phyloP scores from a whole-genome alignment of 345 rosid genomes.

The Citropsis articulata region DNA sequence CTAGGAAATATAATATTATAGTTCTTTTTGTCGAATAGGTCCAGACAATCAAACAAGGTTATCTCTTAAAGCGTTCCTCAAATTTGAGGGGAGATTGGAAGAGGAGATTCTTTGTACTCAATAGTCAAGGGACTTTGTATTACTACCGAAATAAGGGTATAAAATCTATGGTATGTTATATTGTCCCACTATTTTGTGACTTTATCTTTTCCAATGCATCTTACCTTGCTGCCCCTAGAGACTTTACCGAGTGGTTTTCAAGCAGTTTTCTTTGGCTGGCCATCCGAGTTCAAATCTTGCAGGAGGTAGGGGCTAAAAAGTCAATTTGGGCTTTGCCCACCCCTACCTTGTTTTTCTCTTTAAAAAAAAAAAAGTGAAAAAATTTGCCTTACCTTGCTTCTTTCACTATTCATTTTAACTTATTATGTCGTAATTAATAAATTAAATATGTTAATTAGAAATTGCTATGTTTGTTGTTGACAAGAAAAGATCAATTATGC shows the following conservation, averaged over 20 bases:
- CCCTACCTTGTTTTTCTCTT: too few species aligned
- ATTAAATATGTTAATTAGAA: neutral
- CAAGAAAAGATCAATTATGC: neutral
- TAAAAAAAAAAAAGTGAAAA: too few species aligned
- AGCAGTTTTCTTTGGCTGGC: too few species aligned
- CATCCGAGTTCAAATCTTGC: too few species aligned
- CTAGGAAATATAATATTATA: slow-evolving; percentile 5
- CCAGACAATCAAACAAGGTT: slow-evolving; percentile 71
- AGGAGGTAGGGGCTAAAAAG: too few species aligned
- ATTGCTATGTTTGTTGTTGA: neutral
- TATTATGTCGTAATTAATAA: neutral
- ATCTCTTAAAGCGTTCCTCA: slow-evolving; percentile 74
- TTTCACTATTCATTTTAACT: neutral
- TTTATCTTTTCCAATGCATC: neutral
- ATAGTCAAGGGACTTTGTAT: slow-evolving; percentile 71
- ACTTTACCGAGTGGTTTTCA: too few species aligned
- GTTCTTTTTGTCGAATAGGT: slow-evolving; percentile 32
- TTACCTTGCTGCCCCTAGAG: neutral
- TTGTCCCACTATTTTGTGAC: neutral
- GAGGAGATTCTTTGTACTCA: slow-evolving; percentile 84
- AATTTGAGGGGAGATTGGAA: slow-evolving; percentile 76
- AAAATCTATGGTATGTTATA: slow-evolving; percentile 51
- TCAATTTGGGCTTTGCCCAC: too few species aligned
- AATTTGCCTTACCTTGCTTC: neutral
- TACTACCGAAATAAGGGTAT: slow-evolving; percentile 66